Percentiles rank a stretch among this genome's conserved stretches.
Evolutionary conservation across 345 rosid genomes (phyloP).

Genomic region (Salix suchowensis): DNA sequence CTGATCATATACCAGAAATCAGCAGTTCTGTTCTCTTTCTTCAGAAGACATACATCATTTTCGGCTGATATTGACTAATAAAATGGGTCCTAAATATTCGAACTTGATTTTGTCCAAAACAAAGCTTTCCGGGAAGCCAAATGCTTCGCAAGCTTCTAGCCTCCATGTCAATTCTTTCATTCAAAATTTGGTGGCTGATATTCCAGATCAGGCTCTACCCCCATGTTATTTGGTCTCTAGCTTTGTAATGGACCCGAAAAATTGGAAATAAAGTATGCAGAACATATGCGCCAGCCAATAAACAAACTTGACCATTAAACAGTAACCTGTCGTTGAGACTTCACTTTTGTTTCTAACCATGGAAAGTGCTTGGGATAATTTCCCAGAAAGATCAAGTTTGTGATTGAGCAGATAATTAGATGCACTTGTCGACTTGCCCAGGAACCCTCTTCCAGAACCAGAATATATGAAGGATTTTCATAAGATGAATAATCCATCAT

Average conservation of each 20-base stretch:
- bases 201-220: background rate
- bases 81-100: background rate
- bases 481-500: background rate
- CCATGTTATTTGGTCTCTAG: background rate
- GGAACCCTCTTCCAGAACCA: background rate
- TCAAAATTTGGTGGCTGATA: background rate
- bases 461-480: background rate
- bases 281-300: background rate
- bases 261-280: constrained; percentile 7
- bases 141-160: background rate
- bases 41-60: background rate
- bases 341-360: background rate
- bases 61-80: background rate
- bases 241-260: background rate
- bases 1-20: background rate
- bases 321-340: background rate
- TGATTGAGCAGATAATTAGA: constrained; percentile 3
- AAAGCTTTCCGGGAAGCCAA: background rate
- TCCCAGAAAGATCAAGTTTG: background rate
- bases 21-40: background rate
- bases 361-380: constrained; percentile 4
- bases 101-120: background rate
- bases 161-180: background rate
- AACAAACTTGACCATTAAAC: background rate
- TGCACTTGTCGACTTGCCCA: background rate